Evolutionary conservation across 257 asterid genomes (phyloP).

Genomic region (Penstemon newberryi): DNA sequence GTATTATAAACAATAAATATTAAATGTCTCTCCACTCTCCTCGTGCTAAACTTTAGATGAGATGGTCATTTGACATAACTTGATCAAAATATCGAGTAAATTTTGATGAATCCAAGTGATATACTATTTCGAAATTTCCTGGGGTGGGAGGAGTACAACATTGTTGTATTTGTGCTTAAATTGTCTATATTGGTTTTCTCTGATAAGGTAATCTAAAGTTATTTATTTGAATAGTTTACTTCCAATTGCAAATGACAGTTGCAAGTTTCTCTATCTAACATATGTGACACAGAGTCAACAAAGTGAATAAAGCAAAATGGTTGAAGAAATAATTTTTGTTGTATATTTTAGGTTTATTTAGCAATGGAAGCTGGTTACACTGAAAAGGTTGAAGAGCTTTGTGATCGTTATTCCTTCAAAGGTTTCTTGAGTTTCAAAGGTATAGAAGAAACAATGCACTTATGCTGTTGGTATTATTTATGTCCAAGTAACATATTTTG

Average conservation of each 20-base stretch:
- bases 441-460: slow-evolving; percentile 33
- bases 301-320: not conserved
- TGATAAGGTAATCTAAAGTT: too few species aligned
- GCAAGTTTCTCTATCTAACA: slow-evolving; percentile 10
- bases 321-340: slow-evolving; percentile 12
- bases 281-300: not conserved
- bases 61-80: not conserved
- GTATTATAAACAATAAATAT: too few species aligned
- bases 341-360: slow-evolving; percentile 68
- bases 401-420: slow-evolving; percentile 69
- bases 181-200: not conserved
- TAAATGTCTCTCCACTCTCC: too few species aligned
- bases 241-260: slow-evolving; percentile 19
- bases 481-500: slow-evolving; percentile 10
- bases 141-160: slow-evolving; percentile 5
- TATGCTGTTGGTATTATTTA: slow-evolving; percentile 18
- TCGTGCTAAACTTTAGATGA: too few species aligned
- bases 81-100: slow-evolving; percentile 7
- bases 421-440: slow-evolving; percentile 71
- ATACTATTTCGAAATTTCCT: not conserved
- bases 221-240: slow-evolving; percentile 13
- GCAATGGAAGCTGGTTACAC: slow-evolving; percentile 97
- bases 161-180: slow-evolving; percentile 5
- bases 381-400: slow-evolving; percentile 94
- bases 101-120: slow-evolving; percentile 4